Evolutionary conservation across 2,329 filamentous ascomycete species (phyloP), one percentile per base, ranked within the genome.

Genomic region (Alternaria brassicae): DNA sequence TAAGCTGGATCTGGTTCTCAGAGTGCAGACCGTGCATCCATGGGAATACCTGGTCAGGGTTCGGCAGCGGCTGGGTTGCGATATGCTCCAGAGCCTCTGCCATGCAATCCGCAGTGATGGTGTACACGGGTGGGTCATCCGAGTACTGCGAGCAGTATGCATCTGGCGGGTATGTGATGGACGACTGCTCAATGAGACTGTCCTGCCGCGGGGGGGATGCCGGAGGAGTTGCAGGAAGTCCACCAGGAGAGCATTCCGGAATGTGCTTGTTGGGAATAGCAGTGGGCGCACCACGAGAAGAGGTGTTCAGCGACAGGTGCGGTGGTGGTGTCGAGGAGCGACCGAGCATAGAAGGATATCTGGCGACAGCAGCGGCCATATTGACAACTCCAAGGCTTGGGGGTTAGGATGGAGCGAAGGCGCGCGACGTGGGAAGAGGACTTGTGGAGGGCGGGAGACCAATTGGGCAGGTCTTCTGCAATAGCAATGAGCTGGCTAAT

Each of bases 1-100:
- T 87, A 61, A 95, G 85, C 73, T 99, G 95, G 53, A 97, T 85
- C 61, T 92, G 88, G 73, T 99, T 99, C 61, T 90, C 87, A 0
- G 91, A 89, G 72, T 98, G 93, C 39, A 98, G 81, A 23, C 95
- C 95, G 79, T 99, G 95, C 23, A 97, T 83, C 95, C 95, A 99
- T 2, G 95, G 95, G 72, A 98, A 99, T 62, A 98, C 91, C 61
- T 88, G 84, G n/a, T 89, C 86, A 0, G 95, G 88, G 56, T 94
- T 88, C 6, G 95, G 94, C 23, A 98, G 83, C 1, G 93, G 90
- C 72, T 96, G 92, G 2, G 88, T 85, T 3, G 94, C 86, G 59
- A 88, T 81, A 70, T 93, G 87, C 65, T 96, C 88, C 32, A 98
- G 74, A 1, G 94, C 92, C 44, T 87, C 83, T 10, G 88, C 87